Conservation (phyloP, 2,329 filamentous ascomycete species). For the Sporothrix variecibatus region DNA sequence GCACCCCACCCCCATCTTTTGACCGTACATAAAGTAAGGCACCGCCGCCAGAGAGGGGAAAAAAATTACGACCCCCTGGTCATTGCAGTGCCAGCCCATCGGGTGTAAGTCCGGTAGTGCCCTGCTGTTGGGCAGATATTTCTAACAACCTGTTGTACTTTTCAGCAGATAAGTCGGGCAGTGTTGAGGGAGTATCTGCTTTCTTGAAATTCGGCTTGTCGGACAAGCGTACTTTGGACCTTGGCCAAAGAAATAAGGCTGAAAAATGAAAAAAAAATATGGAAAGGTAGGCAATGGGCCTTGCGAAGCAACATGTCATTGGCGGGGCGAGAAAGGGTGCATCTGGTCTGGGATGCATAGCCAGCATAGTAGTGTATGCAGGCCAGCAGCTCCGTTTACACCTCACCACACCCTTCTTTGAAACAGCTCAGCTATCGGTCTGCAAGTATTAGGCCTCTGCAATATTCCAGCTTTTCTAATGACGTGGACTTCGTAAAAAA, state of each 20-base stretch:
- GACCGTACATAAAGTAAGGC: constrained; percentile 27
- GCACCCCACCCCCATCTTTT: constrained; percentile 15
- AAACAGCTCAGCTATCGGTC: background rate
- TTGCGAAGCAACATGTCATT: background rate
- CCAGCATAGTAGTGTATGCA: background rate
- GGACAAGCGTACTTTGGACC: background rate
- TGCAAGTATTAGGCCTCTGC: background rate
- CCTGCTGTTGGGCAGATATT: constrained; percentile 26
- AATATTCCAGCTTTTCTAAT: background rate
- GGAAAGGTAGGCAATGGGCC: background rate
- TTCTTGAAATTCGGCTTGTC: background rate
- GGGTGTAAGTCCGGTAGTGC: constrained; percentile 22
- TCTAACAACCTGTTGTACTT: background rate
- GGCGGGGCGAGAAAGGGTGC: background rate
- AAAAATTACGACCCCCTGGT: constrained; percentile 17
- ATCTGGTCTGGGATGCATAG: background rate
- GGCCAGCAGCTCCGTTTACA: constrained; percentile 15
- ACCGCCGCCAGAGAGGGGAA: constrained; percentile 15
- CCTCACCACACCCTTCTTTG: constrained; percentile 26
- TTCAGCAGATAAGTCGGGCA: constrained; percentile 16
- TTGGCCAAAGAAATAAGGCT: background rate
- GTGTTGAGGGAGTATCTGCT: background rate
- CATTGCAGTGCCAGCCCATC: constrained; percentile 27
- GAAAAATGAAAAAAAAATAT: background rate
- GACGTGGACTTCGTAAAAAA: constrained; percentile 18